Evolutionary conservation across 2,329 filamentous ascomycete species (phyloP).

Genomic region (Botrytis hyacinthi): DNA sequence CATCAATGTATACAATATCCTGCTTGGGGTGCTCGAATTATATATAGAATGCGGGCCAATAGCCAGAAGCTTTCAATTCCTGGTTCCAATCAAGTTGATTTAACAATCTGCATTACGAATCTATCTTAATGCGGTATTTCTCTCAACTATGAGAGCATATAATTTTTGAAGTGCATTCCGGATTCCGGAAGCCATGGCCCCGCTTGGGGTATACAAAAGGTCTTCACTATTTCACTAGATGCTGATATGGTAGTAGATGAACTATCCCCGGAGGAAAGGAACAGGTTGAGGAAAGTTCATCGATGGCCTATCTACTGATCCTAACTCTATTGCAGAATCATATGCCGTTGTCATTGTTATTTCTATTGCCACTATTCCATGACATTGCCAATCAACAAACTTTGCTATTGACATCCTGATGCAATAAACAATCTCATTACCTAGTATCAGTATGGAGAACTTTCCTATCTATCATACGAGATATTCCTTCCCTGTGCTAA

Average conservation of each 20-base stretch:
- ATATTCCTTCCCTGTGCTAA: accelerated
- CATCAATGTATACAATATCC: neutral
- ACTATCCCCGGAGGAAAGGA: no score
- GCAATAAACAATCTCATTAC: neutral
- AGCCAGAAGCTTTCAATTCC: neutral
- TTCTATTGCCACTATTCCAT: neutral
- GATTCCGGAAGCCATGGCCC: neutral
- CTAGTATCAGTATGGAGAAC: neutral
- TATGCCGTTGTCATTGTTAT: neutral
- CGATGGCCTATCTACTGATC: neutral
- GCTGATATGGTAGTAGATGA: neutral
- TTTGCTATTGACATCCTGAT: neutral
- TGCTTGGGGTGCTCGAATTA: neutral
- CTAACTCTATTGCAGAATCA: neutral
- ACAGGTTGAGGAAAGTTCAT: no score
- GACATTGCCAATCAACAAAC: neutral
- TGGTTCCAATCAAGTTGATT: accelerated
- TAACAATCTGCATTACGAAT: no score
- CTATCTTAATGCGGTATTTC: no score
- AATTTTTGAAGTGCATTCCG: no score
- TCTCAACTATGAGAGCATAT: neutral
- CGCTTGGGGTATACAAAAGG: neutral
- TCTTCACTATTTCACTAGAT: neutral
- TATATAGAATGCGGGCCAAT: neutral
- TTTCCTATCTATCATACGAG: neutral